Conservation (phyloP, 2,329 filamentous ascomycete species). For the Colletotrichum falcatum region DNA sequence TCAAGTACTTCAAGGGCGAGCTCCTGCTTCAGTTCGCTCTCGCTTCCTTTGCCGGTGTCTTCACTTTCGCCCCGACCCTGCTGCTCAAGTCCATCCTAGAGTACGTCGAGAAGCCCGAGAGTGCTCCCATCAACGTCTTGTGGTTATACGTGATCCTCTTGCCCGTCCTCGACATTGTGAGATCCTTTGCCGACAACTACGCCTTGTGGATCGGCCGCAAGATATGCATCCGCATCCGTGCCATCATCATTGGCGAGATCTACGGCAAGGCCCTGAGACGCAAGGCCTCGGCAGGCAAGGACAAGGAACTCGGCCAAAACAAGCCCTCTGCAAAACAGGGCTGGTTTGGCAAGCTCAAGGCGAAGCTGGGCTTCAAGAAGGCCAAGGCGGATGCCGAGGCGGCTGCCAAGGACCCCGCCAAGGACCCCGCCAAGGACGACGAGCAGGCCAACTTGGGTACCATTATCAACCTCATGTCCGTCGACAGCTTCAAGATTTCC, state of each 20-base stretch:
- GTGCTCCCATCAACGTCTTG: slow-evolving; percentile 84
- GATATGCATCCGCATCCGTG: slow-evolving; percentile 91
- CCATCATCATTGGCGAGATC: slow-evolving; percentile 96
- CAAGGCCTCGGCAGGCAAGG: slow-evolving; percentile 83
- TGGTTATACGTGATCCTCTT: slow-evolving; percentile 97
- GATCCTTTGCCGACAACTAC: slow-evolving; percentile 86
- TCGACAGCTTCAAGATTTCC: slow-evolving; percentile 98
- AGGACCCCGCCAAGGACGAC: slow-evolving; percentile 61
- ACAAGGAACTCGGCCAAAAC: slow-evolving; percentile 76
- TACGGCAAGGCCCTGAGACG: slow-evolving; percentile 95
- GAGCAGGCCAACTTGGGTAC: slow-evolving; percentile 92
- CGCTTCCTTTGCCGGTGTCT: slow-evolving; percentile 82
- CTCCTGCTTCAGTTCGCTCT: slow-evolving; percentile 83
- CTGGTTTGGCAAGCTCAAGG: slow-evolving; percentile 64
- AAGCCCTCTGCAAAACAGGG: slow-evolving; percentile 53
- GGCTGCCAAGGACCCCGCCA: slow-evolving; percentile 49
- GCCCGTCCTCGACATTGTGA: slow-evolving; percentile 83
- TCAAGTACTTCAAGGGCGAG: slow-evolving; percentile 84
- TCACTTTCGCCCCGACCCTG: slow-evolving; percentile 92
- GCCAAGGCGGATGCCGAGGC: slow-evolving; percentile 51
- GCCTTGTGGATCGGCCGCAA: slow-evolving; percentile 94
- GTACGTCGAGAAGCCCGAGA: slow-evolving; percentile 87
- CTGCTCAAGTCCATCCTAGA: slow-evolving; percentile 91
- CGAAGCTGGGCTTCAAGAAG: slow-evolving; percentile 69
- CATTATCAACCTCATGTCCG: slow-evolving; percentile 99